Base-by-base conservation (phyloP, 2,329 filamentous ascomycete genomes). In the Calonectria hongkongensis region DNA sequence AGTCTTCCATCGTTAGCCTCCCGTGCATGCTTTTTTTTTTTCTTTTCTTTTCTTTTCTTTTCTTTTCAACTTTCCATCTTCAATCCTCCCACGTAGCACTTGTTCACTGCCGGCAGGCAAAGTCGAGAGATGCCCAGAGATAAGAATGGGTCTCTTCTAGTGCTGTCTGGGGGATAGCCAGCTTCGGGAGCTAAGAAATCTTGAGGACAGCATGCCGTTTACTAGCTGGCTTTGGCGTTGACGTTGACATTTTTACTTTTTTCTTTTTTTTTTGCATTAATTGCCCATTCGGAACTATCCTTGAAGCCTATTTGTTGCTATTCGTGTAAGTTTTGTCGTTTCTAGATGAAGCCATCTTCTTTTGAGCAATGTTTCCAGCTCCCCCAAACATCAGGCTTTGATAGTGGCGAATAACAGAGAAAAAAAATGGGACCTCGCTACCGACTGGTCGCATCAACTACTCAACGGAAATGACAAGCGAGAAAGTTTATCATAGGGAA, bases 21-120 rank as follows among this genome's bases (percentile, higher is more conserved):
- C 21, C 33, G 30, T 39, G 54, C 30, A 58, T 58, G n/a, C 18
- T n/a, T 21, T 58, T 10, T 16, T 21, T 27, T 21, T 16, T 15
- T 25, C 15, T 27, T 27, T 58, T 39, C 16, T 36, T 39, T 21
- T 27, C 25, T 21, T 16, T 15, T 25, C 15, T 27, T 27, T 58
- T 39, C 16, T 36, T 39, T 39, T 36, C 33, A 30, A 30, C 8
- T 51, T 30, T 28, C 16, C 8, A 18, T 30, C 30, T 33, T 33
- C 33, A 36, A 36, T n/a, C 18, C 62, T 15, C 65, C 39, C 21
- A 21, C 21, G 21, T 47, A 27, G 25, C 47, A 39, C 51, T 10
- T 10, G 27, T 54, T 33, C 25, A 36, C 13, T 51, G 28, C 45
- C 64, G 64, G 69, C 69, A 67, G 69, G 69, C 69, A 71, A 71